Evolutionary conservation across 2,329 filamentous ascomycete species (phyloP).

Genomic region (Knufia fluminis): DNA sequence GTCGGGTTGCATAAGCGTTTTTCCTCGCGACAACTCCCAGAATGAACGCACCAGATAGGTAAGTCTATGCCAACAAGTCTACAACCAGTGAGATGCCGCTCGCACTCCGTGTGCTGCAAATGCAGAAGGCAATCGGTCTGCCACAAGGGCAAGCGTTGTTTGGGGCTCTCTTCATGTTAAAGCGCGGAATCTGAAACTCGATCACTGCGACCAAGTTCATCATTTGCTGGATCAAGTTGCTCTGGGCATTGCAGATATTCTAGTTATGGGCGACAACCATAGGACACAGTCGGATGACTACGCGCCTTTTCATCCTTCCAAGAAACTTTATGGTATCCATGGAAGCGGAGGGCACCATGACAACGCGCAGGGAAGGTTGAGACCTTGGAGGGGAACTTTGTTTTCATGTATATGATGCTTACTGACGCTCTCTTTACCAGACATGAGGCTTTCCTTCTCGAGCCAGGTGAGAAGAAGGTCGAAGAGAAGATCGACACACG

Average conservation of each 20-base stretch:
- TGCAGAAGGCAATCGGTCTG: not conserved
- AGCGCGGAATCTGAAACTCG: too few relatives aligned
- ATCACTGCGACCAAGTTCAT: too few relatives aligned
- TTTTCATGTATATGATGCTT: not conserved
- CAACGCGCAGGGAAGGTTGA: not conserved
- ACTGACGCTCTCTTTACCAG: slow-evolving; percentile 38
- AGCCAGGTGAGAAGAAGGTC: slow-evolving; percentile 85
- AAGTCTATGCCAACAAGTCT: slow-evolving; percentile 23
- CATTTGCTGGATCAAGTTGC: too few relatives aligned
- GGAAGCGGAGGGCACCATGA: not conserved
- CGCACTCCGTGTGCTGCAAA: not conserved
- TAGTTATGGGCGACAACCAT: too few relatives aligned
- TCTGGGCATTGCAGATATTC: too few relatives aligned
- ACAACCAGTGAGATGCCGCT: not conserved
- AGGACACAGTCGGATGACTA: too few relatives aligned
- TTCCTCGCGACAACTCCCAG: slow-evolving; percentile 15
- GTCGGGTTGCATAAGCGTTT: not conserved
- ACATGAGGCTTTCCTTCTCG: slow-evolving; percentile 87
- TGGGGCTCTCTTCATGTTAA: too few relatives aligned
- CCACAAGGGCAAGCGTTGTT: too few relatives aligned
- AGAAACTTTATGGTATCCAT: too few relatives aligned
- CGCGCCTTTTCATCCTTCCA: too few relatives aligned
- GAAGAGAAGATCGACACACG: slow-evolving; percentile 81
- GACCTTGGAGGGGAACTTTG: not conserved
- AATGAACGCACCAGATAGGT: slow-evolving; percentile 50